phyloP scores from a whole-genome alignment of 768 basidiomycete genomes.

The Kondoa malvinella region DNA sequence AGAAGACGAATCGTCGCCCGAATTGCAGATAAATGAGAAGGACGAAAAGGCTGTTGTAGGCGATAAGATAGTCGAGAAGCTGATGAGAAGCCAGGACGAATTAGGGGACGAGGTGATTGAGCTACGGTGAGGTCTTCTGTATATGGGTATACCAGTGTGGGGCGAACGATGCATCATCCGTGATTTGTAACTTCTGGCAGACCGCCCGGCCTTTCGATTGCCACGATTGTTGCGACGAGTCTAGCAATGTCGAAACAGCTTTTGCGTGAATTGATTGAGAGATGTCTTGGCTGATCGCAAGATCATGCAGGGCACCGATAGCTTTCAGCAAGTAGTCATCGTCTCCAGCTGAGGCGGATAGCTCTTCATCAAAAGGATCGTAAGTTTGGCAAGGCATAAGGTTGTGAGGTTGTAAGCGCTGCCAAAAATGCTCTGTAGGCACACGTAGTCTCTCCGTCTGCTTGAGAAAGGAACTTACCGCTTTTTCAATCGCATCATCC shows the following conservation, averaged over 20 bases:
- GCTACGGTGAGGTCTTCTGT: not conserved
- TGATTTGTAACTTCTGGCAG: not conserved
- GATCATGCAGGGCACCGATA: not conserved
- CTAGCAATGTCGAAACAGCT: not conserved
- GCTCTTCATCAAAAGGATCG: not conserved
- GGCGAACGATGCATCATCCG: not conserved
- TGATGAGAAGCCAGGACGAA: not conserved
- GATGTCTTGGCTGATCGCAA: not conserved
- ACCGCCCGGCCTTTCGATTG: not conserved
- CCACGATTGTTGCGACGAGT: not conserved
- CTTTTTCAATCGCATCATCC: slow-evolving; percentile 1
- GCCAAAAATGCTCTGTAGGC: not conserved
- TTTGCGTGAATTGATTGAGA: not conserved
- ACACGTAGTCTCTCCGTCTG: not conserved
- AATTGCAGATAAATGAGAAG: not conserved
- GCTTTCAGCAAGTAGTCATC: not conserved
- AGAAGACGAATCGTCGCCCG: not conserved
- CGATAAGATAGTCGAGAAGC: not conserved
- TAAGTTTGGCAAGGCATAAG: not conserved
- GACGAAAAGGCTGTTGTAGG: not conserved
- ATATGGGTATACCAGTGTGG: not conserved
- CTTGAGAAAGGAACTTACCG: not conserved
- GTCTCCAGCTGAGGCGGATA: not conserved
- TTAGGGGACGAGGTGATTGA: not conserved
- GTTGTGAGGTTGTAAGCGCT: slow-evolving; percentile 3